These are phyloP conservation scores for Podospora didyma DNA, from an alignment of 495 filamentous ascomycete species.

Conservation along the genomic window DNA sequence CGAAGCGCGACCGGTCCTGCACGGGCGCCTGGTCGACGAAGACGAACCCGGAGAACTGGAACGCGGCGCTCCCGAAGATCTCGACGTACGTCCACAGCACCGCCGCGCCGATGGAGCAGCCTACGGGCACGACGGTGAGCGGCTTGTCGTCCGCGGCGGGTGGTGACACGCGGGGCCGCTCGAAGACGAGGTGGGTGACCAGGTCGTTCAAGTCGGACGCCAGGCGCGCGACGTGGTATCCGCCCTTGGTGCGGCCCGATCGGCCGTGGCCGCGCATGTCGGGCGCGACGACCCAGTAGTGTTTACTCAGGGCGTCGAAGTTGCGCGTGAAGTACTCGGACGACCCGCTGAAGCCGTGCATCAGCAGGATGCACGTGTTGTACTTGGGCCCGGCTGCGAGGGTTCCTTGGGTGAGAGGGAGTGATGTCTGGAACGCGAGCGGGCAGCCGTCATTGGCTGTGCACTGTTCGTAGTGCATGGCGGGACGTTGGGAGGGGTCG, in stretches of 20 bases:
- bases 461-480: slow-evolving; percentile 8
- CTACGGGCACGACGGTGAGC: slow-evolving; percentile 28
- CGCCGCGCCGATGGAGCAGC: slow-evolving; percentile 43
- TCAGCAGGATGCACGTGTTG: slow-evolving; percentile 24
- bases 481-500: too few species aligned
- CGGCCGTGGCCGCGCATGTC: slow-evolving; percentile 44
- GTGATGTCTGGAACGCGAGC: slow-evolving; percentile 31
- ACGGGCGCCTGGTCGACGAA: slow-evolving; percentile 48
- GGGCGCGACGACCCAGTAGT: slow-evolving; percentile 36
- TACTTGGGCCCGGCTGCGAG: background rate
- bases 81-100: slow-evolving; percentile 43
- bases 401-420: slow-evolving; percentile 2
- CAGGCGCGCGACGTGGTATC: slow-evolving; percentile 43
- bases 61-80: slow-evolving; percentile 28
- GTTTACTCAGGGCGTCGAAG: slow-evolving; percentile 16
- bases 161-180: background rate
- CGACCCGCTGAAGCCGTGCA: slow-evolving; percentile 47
- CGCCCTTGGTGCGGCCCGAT: slow-evolving; percentile 28
- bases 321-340: slow-evolving; percentile 41
- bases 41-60: slow-evolving; percentile 29
- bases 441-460: slow-evolving; percentile 29
- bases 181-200: slow-evolving; percentile 16
- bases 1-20: slow-evolving; percentile 33
- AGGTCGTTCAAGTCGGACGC: slow-evolving; percentile 39
- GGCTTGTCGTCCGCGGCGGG: background rate